phyloP scores from a whole-genome alignment of 2,329 filamentous ascomycete species.

The Chrysoporthe deuterocubensis region DNA sequence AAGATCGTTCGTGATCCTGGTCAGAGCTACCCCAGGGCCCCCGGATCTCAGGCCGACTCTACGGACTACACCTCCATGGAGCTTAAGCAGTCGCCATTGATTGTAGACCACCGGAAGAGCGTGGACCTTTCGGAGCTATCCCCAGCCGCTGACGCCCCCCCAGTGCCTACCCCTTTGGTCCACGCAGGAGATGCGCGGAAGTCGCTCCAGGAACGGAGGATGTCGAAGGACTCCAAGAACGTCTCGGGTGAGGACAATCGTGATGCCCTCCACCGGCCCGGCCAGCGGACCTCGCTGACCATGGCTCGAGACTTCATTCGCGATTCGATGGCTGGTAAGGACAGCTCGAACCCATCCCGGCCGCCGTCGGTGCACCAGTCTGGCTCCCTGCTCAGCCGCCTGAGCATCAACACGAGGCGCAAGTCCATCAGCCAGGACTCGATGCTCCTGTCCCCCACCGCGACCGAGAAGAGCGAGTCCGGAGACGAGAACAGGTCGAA shows the following conservation, averaged over 20 bases:
- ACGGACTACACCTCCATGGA: constrained; percentile 54
- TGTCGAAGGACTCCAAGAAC: constrained; percentile 45
- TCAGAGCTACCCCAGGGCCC: constrained; percentile 45
- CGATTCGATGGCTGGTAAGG: constrained; percentile 51
- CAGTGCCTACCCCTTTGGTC: constrained; percentile 30
- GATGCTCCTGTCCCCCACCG: constrained; percentile 45
- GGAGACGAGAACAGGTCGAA: constrained; percentile 47
- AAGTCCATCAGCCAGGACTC: constrained; percentile 56
- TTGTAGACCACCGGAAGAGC: constrained; percentile 59
- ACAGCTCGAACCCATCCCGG: constrained; percentile 35
- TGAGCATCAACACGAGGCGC: constrained; percentile 66
- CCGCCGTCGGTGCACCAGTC: constrained; percentile 50
- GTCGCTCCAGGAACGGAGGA: constrained; percentile 53
- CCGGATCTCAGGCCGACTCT: constrained; percentile 47
- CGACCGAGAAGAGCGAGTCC: constrained; percentile 50
- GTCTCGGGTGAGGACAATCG: constrained; percentile 27
- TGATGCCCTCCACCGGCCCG: constrained; percentile 38
- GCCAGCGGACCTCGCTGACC: constrained; percentile 62
- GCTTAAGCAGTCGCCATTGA: constrained; percentile 61
- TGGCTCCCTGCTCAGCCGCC: constrained; percentile 60
- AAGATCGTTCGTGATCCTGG: constrained; percentile 73
- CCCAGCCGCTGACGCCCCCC: constrained; percentile 33
- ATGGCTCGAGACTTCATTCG: constrained; percentile 64
- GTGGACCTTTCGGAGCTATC: constrained; percentile 36
- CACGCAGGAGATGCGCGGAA: constrained; percentile 41